Percentiles rank a stretch among this genome's conserved stretches.
Evolutionary conservation across 345 rosid genomes (phyloP).

Genomic region (Mercurialis annua): DNA sequence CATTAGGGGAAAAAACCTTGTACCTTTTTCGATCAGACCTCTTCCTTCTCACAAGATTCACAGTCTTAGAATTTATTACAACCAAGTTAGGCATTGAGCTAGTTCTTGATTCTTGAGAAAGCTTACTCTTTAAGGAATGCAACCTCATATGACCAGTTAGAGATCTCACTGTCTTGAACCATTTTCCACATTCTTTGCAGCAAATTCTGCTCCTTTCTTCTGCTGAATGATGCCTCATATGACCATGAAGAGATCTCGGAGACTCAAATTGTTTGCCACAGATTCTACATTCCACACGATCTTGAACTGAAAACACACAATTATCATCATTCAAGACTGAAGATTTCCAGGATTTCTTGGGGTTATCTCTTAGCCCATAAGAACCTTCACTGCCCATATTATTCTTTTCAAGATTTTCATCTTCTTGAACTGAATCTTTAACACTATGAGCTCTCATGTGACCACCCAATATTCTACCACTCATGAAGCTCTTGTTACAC

Average conservation of each 20-base stretch:
- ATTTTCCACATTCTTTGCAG: conserved; percentile 49
- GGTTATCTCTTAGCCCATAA: conserved; percentile 56
- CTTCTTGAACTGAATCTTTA: conserved; percentile 19
- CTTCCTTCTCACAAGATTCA: conserved; percentile 37
- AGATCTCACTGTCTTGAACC: conserved; percentile 35
- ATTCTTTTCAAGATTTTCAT: conserved; percentile 12
- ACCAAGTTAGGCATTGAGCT: conserved; percentile 16
- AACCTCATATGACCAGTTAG: conserved; percentile 34
- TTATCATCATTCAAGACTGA: conserved; percentile 21
- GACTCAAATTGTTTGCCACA: conserved; percentile 43
- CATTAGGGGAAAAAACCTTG: conserved; percentile 31
- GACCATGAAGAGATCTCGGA: conserved; percentile 42
- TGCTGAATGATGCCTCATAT: conserved; percentile 50
- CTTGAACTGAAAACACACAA: conserved; percentile 7
- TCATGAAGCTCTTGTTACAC: conserved; percentile 33
- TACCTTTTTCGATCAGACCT: conserved; percentile 51
- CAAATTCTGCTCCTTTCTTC: conserved; percentile 34
- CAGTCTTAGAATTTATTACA: conserved; percentile 26
- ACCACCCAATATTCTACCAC: conserved; percentile 32
- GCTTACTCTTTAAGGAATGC: conserved; percentile 21
- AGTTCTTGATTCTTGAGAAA: conserved; percentile 17
- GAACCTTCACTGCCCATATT: conserved; percentile 32
- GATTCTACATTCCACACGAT: conserved; percentile 23
- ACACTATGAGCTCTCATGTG: conserved; percentile 32
- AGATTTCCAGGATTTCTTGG: conserved; percentile 60